Percentiles rank a stretch among this genome's conserved stretches.
These are phyloP conservation scores for Pleurotus citrinopileatus DNA, from an alignment of 768 basidiomycete species.

Conservation along the genomic window DNA sequence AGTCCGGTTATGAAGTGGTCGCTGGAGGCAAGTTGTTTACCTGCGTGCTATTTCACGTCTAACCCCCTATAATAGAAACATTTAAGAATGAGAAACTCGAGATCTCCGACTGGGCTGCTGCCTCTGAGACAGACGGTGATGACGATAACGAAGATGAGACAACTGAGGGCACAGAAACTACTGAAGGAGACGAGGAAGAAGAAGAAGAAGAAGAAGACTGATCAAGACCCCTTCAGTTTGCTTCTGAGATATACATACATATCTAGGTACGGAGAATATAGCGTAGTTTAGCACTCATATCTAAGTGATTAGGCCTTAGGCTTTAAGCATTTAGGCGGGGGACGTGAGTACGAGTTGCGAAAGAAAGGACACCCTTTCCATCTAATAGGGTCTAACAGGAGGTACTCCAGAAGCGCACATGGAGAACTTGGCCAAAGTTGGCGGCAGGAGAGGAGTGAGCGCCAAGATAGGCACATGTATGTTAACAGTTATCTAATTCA, in stretches of 20 bases:
- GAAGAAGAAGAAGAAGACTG: background rate
- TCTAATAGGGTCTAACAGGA: no score
- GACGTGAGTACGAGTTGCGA: no score
- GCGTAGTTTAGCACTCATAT: no score
- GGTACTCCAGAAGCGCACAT: no score
- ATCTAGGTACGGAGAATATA: no score
- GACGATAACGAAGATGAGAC: background rate
- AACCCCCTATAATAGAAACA: slow-evolving; percentile 40
- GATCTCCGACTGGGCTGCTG: slow-evolving; percentile 34
- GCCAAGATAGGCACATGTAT: no score
- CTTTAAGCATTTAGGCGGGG: no score
- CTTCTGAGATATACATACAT: background rate
- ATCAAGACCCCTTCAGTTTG: background rate
- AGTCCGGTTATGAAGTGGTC: slow-evolving; percentile 73
- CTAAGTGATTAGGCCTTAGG: no score
- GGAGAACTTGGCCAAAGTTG: no score
- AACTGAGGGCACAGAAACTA: background rate
- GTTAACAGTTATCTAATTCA: no score
- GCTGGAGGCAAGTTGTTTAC: slow-evolving; percentile 50
- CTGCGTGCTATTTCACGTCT: background rate
- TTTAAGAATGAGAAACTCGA: slow-evolving; percentile 42
- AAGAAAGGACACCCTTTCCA: slow-evolving; percentile 3
- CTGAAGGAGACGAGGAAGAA: slow-evolving; percentile 1
- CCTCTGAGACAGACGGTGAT: slow-evolving; percentile 17
- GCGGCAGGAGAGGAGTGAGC: no score